Evolutionary conservation across 2,329 filamentous ascomycete genomes (phyloP).

Genomic region (Trichoderma sp.): DNA sequence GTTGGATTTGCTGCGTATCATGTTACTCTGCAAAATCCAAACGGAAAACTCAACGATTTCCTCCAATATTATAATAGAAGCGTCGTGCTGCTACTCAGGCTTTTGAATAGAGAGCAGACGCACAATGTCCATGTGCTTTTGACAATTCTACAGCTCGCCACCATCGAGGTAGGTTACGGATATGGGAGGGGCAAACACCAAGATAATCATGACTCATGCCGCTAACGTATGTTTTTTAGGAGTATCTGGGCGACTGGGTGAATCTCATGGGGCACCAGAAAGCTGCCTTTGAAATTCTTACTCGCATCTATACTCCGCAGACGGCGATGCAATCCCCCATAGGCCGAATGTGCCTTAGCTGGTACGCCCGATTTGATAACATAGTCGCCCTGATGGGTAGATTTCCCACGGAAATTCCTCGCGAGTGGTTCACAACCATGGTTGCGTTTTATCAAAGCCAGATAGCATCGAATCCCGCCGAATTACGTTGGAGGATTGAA

Average conservation of each 20-base stretch:
- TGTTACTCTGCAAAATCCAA: constrained; percentile 67
- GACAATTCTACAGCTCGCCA: constrained; percentile 88
- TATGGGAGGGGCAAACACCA: constrained; percentile 22
- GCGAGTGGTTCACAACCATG: constrained; percentile 74
- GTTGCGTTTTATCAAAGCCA: constrained; percentile 65
- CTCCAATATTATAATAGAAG: constrained; percentile 89
- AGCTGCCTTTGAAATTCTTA: constrained; percentile 81
- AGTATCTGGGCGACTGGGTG: constrained; percentile 93
- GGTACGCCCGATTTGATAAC: constrained; percentile 89
- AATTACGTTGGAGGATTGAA: constrained; percentile 67
- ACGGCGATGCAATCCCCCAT: constrained; percentile 71
- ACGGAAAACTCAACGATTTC: constrained; percentile 77
- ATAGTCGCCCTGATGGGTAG: constrained; percentile 82
- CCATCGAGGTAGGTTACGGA: constrained; percentile 73
- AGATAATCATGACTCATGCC: background rate
- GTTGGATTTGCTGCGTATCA: constrained; percentile 91
- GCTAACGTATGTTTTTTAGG: constrained; percentile 53
- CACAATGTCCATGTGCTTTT: constrained; percentile 74
- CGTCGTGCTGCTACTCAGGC: constrained; percentile 72
- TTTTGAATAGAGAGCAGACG: constrained; percentile 69
- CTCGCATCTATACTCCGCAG: constrained; percentile 74
- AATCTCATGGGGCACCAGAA: constrained; percentile 91
- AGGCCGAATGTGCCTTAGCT: constrained; percentile 74
- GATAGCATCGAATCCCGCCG: constrained; percentile 58
- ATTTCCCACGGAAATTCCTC: constrained; percentile 69